Base-by-base conservation (phyloP, 73 alveolate species). In the Paramecium primaurelia region DNA sequence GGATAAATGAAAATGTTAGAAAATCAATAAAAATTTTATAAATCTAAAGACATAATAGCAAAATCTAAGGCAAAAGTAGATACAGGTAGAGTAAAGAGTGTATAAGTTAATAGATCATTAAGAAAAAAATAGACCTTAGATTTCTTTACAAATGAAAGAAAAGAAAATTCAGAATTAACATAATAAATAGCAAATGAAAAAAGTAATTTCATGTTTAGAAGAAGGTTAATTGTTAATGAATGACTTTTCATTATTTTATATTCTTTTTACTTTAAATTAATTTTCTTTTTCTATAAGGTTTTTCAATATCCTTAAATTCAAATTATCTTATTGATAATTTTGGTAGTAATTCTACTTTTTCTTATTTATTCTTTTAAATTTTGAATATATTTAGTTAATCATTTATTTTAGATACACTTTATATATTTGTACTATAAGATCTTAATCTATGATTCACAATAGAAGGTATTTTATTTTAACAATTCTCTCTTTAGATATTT, bases 31-130 rank as follows among this genome's bases (percentile, higher is more conserved):
- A 45, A 80, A 80, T 16, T 11, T 12, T 45, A 80, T 32, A 49
- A 80, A 0, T 26, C 71, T 20, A 80, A 80, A 45, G 71, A 49
- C 20, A 49, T 80, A 2, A 32, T 47, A 20, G 73, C 58, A 36
- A 37, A 37, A 73, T 34, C 91, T 16, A 80, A 80, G 49, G 49
- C 91, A 12, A 80, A 80, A 49, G 77, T 80, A 0, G 91, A 80
- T 14, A 42, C 91, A 10, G 91, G 91, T 40, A 28, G 47, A 80
- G 58, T 18, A 47, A 80, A 80, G 49, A 34, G 49, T 37, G 58
- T 44, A 16, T 40, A 36, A 30, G 37, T 22, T 73, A 36, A 25
- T 22, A 73, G 60, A 73, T 36, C 59, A 8, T 38, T 73, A 36
- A 80, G 44, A 47, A 80, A 47, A 36, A 80, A 49, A 80, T 8